Evolutionary conservation across 345 rosid genomes (phyloP).

Genomic region (Arabis hirsuta): DNA sequence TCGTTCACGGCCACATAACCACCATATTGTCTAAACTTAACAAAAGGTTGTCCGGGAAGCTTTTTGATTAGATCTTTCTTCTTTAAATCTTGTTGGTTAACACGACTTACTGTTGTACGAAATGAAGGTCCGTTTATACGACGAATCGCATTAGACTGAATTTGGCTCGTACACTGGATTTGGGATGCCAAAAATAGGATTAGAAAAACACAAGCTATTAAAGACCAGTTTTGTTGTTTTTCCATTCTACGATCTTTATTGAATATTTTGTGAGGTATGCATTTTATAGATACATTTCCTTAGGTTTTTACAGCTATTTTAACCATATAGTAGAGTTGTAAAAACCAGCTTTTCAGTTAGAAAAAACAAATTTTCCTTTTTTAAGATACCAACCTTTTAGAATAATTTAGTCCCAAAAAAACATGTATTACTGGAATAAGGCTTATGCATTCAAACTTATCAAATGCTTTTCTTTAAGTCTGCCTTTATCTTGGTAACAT

Average conservation of each 20-base stretch:
- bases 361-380: too few species aligned
- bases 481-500: too few species aligned
- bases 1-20: slow-evolving; percentile 61
- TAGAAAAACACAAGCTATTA: slow-evolving; percentile 2
- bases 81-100: slow-evolving; percentile 30
- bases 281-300: neutral
- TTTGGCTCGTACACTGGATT: neutral
- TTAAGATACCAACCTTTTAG: too few species aligned
- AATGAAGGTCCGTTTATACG: too few species aligned
- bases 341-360: neutral
- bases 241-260: slow-evolving; percentile 14
- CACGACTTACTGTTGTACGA: neutral
- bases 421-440: too few species aligned
- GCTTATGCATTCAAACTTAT: too few species aligned
- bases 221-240: neutral
- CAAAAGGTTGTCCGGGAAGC: slow-evolving; percentile 62
- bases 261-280: neutral
- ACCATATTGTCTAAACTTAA: slow-evolving; percentile 55
- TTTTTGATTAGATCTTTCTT: slow-evolving; percentile 55
- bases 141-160: too few species aligned
- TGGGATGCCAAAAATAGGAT: slow-evolving; percentile 15
- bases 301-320: neutral
- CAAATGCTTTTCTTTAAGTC: too few species aligned
- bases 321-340: neutral
- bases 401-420: too few species aligned